These are phyloP conservation scores for Suaeda aralocaspica DNA, from an alignment of 148 eudicot genomes.

Conservation along the genomic window DNA sequence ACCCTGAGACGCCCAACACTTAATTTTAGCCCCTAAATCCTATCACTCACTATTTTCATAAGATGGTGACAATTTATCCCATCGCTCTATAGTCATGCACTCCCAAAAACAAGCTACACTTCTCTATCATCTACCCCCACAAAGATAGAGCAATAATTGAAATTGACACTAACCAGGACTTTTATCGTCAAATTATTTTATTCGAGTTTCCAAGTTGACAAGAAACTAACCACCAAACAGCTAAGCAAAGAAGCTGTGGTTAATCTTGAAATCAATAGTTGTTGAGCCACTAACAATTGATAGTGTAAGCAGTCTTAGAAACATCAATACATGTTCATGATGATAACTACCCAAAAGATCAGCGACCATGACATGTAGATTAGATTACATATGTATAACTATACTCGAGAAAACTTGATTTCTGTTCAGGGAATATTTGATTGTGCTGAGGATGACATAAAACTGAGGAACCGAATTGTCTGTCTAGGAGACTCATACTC, in stretches of 20 bases:
- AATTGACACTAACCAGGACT: background rate
- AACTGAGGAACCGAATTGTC: background rate
- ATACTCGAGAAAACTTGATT: constrained; percentile 17
- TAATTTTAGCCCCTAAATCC: no score
- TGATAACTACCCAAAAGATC: no score
- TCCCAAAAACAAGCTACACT: no score
- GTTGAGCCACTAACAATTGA: constrained; percentile 2
- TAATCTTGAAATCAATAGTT: background rate
- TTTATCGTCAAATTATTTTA: background rate
- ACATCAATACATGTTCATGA: background rate
- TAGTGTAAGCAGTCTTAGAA: constrained; percentile 9
- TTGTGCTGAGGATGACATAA: background rate
- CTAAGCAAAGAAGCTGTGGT: background rate
- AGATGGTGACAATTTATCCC: no score
- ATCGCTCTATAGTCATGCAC: no score
- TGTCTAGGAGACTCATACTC: constrained; percentile 9
- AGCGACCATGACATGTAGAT: no score
- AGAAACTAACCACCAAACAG: background rate
- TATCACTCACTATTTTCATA: no score
- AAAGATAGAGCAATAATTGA: background rate
- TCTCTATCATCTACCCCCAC: no score
- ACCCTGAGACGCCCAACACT: no score
- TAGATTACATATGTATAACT: background rate
- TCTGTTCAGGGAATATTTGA: background rate
- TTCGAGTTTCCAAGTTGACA: background rate